Conservation (phyloP, 768 basidiomycete genomes). For the Tricholoma matsutake region DNA sequence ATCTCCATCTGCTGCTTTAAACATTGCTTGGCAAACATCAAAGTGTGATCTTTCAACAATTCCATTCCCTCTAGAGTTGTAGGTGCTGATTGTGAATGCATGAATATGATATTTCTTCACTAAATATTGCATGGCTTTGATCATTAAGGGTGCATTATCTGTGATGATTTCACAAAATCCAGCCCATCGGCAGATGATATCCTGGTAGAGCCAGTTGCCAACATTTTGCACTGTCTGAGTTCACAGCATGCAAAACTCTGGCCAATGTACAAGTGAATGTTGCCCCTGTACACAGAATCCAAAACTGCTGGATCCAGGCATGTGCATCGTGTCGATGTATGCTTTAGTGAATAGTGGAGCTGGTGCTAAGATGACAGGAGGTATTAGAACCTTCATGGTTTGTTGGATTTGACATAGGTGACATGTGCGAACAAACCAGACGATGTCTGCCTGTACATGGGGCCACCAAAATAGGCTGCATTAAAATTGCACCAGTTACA, state of each 20-base stretch:
- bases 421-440: slow-evolving; percentile 33
- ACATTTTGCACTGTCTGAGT: too few relatives aligned
- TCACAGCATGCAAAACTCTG: slow-evolving; percentile 16
- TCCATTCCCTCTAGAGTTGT: too few relatives aligned
- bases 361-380: slow-evolving; percentile 17
- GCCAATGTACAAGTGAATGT: slow-evolving; percentile 17
- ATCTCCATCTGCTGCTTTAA: too few relatives aligned
- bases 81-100: too few relatives aligned
- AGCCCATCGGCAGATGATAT: slow-evolving; percentile 39
- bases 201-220: slow-evolving; percentile 26
- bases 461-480: slow-evolving; percentile 29
- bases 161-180: slow-evolving; percentile 34
- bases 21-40: too few relatives aligned
- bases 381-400: slow-evolving; percentile 18
- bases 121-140: background rate
- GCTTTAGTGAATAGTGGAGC: slow-evolving; percentile 26
- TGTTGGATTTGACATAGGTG: slow-evolving; percentile 35
- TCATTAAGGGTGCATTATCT: slow-evolving; percentile 36
- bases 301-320: slow-evolving; percentile 26
- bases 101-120: too few relatives aligned
- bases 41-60: too few relatives aligned
- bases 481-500: slow-evolving; percentile 7
- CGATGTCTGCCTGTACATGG: slow-evolving; percentile 21
- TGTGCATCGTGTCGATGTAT: slow-evolving; percentile 38
- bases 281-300: slow-evolving; percentile 24